Evolutionary conservation across 352 stramenopile genomes (phyloP), one percentile per base, ranked within the genome.

Genomic region (Peronospora farinosa): DNA sequence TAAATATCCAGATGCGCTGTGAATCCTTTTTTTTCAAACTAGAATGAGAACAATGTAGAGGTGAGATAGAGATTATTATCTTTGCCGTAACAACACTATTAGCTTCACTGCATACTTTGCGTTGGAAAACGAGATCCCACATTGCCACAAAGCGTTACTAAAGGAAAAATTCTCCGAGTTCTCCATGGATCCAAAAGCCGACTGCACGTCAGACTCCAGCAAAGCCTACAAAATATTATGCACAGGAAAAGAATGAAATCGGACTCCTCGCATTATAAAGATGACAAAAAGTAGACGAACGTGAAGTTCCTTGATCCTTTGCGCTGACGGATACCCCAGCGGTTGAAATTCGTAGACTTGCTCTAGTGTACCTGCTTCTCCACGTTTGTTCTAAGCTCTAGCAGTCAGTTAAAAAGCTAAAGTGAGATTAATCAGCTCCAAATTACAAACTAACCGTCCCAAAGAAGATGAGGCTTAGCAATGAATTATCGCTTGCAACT

Each of bases 21-120:
- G 74, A 78, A 54, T 92, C 79, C 51, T 87, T 86, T 60, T 88
- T 88, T 57, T 89, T 90, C n/a, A 92, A 61, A 45, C 81, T 92
- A 39, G 3, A 25, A 36, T 8, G 7, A 27, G 17, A 43, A 15
- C 16, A 23, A 50, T 16, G 23, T 40, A 25, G 36, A 44, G 5
- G 28, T 59, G 17, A 61, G 30, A 37, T 32, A 32, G 5, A 16
- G n/a, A 45, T 30, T 28, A 6, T 28, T 31, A 3, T 11, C 27
- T 23, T 37, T 28, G 16, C 7, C 7, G 9, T 40, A 51, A n/a
- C 25, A 9, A 7, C 7, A 47, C 3, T 33, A 35, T 2, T 41
- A 32, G 12, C 11, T 19, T 33, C 5, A 17, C 17, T 25, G 44
- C 62, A 27, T 66, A 92, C 81, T 87, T 87, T 51, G 81, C 78